These are phyloP conservation scores for Cryptosporidium ryanae DNA, from an alignment of 169 alveolate species.

Conservation along the genomic window DNA sequence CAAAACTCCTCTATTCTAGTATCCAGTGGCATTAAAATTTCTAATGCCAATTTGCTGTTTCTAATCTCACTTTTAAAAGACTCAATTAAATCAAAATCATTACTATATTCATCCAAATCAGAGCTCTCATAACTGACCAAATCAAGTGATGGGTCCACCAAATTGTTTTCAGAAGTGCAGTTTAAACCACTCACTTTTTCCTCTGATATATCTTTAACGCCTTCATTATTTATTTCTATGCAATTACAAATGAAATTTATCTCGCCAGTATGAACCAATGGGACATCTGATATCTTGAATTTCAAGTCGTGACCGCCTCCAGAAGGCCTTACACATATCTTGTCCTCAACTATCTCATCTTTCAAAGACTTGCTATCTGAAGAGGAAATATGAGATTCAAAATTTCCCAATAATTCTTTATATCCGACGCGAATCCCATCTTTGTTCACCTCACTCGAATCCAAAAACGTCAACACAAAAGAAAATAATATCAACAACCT, in stretches of 20 bases:
- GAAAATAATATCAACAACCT: too few species aligned
- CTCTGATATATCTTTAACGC: conserved; percentile 12
- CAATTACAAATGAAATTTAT: conserved; percentile 16
- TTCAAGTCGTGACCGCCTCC: background rate
- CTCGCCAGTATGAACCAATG: conserved; percentile 21
- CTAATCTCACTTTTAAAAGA: background rate
- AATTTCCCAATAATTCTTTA: background rate
- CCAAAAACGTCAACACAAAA: too few species aligned
- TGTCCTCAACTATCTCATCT: background rate
- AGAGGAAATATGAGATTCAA: background rate
- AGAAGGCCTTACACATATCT: too few species aligned
- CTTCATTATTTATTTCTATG: conserved; percentile 15
- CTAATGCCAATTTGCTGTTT: background rate
- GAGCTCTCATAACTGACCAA: background rate
- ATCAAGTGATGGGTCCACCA: conserved; percentile 1
- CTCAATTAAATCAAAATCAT: conserved; percentile 1
- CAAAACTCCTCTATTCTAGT: conserved; percentile 21
- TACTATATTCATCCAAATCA: background rate
- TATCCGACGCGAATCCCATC: too few species aligned
- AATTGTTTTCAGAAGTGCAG: conserved; percentile 23
- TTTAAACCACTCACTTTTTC: conserved; percentile 15
- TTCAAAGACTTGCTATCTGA: background rate
- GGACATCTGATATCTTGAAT: conserved; percentile 20
- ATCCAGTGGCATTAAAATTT: conserved; percentile 1
- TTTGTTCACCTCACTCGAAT: too few species aligned